Evolutionary conservation across 805 yeast genomes (phyloP), one percentile per base, ranked within the genome.

Genomic region (Wickerhamiella brachini): DNA sequence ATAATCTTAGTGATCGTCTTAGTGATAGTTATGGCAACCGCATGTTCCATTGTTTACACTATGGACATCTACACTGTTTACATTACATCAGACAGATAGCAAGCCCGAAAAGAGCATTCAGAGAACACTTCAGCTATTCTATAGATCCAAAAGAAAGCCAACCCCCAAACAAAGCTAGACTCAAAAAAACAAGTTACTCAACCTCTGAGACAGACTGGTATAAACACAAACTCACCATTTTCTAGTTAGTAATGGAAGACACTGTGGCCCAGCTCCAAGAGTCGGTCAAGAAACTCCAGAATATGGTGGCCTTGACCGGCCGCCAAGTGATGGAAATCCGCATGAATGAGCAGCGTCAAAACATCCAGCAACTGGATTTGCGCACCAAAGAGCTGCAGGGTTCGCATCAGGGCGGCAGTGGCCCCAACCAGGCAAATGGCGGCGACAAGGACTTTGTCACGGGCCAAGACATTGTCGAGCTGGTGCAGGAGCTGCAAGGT

Each of bases 401-500:
- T 54, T 29, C 34, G 34, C 34, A 29, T 15, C 34, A 29, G 34
- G 15, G 34, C 34, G 31, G 31, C 31, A 26, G 10, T 10, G 61
- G 26, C 57, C 66, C 50, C 43, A 23, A 4, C 3, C n/a, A 24
- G 13, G 34, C 26, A 6, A 21, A 26, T 29, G 52, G 59, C 31
- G 44, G 37, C 48, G 53, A 22, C 7, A 46, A 50, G 46, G 61
- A 56, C 21, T 56, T 31, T 56, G 85, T 81, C 38, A 79, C 90
- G 3, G 83, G 85, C 57, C 94, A 85, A 52, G 97, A 90, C 62
- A 68, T 89, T 12, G 84, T 84, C 3, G 90, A 86, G 62, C 71
- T 89, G 45, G 97, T 88, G 13, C 86, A 85, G 10, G 97, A 89
- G 65, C 69, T 89, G 51, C 97, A 89, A 66, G 85, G 85, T 8